Evolutionary conservation across 306 rosid genomes (phyloP).

Genomic region (Comarum palustre): DNA sequence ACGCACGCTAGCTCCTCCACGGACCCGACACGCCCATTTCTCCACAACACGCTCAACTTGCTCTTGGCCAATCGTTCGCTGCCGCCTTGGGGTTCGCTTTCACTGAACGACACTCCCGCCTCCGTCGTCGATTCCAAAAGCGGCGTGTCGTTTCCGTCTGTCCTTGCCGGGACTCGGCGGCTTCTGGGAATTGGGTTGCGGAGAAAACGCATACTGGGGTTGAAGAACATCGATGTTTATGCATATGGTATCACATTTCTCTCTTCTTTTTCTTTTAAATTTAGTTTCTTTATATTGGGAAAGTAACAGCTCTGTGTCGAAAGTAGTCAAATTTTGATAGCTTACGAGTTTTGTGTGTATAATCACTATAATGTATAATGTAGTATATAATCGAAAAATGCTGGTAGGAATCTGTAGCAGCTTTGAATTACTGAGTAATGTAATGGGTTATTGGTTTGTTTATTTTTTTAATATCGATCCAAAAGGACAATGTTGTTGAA

Average conservation of each 20-base stretch:
- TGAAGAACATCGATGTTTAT: slow-evolving; percentile 85
- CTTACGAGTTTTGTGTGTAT: neutral
- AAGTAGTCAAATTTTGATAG: neutral
- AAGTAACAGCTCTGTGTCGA: too few species aligned
- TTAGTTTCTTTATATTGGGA: neutral
- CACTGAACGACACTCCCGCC: slow-evolving; percentile 44
- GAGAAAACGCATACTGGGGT: slow-evolving; percentile 63
- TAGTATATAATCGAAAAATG: neutral
- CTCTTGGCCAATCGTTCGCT: slow-evolving; percentile 34
- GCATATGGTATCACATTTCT: slow-evolving; percentile 59
- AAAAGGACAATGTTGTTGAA: neutral
- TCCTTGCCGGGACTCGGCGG: slow-evolving; percentile 51
- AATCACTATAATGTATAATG: too few species aligned
- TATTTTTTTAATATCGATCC: neutral
- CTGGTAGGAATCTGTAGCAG: neutral
- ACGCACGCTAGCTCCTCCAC: slow-evolving; percentile 15
- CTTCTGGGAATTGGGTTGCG: slow-evolving; percentile 84
- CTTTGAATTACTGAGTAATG: neutral
- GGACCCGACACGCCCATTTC: slow-evolving; percentile 29
- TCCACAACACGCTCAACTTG: slow-evolving; percentile 43
- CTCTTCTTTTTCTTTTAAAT: neutral
- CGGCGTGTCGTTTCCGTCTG: slow-evolving; percentile 67
- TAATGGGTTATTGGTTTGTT: neutral
- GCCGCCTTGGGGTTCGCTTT: slow-evolving; percentile 70
- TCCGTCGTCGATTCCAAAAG: slow-evolving; percentile 53